A percentile compares a stretch with the other conserved stretches of the same genome.
Conservation (phyloP, 1,284 basidiomycete species). For the Agaricales sp. region DNA sequence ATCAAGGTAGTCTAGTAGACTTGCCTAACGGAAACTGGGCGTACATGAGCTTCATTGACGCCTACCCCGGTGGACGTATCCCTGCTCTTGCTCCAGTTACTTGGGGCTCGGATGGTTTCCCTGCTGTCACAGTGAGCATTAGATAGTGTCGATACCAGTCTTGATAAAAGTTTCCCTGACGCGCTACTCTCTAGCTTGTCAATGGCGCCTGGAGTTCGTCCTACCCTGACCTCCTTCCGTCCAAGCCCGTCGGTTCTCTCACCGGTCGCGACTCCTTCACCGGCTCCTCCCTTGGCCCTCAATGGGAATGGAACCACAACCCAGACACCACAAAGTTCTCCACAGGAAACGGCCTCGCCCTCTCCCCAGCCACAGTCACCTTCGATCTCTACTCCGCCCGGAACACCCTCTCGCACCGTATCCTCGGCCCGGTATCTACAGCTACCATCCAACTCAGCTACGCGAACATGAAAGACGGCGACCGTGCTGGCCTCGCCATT, state of each 20-base stretch:
- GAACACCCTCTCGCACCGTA: slow-evolving; percentile 18
- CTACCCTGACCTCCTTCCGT: slow-evolving; percentile 11
- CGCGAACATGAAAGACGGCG: slow-evolving; percentile 15
- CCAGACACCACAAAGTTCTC: slow-evolving; percentile 15
- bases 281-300: slow-evolving; percentile 10
- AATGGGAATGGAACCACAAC: slow-evolving; percentile 21
- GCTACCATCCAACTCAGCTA: slow-evolving; percentile 16
- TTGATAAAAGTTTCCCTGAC: too few species aligned
- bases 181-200: slow-evolving; percentile 7
- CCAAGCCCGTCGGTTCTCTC: slow-evolving; percentile 8
- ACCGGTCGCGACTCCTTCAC: slow-evolving; percentile 14
- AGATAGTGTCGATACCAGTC: neutral
- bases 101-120: slow-evolving; percentile 14
- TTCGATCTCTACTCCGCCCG: slow-evolving; percentile 16
- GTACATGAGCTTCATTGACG: slow-evolving; percentile 13
- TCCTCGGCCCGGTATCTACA: slow-evolving; percentile 15
- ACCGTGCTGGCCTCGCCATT: slow-evolving; percentile 16
- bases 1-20: slow-evolving; percentile 13
- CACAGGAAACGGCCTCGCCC: slow-evolving; percentile 12
- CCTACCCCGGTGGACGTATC: slow-evolving; percentile 14
- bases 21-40: slow-evolving; percentile 11
- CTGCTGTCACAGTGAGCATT: slow-evolving; percentile 7
- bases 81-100: slow-evolving; percentile 13
- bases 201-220: slow-evolving; percentile 11
- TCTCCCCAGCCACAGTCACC: slow-evolving; percentile 16